Percentiles rank a stretch among this genome's conserved stretches.
These are phyloP conservation scores for Pseudozyma sp. DNA, from an alignment of 1,284 basidiomycete genomes.

Conservation along the genomic window DNA sequence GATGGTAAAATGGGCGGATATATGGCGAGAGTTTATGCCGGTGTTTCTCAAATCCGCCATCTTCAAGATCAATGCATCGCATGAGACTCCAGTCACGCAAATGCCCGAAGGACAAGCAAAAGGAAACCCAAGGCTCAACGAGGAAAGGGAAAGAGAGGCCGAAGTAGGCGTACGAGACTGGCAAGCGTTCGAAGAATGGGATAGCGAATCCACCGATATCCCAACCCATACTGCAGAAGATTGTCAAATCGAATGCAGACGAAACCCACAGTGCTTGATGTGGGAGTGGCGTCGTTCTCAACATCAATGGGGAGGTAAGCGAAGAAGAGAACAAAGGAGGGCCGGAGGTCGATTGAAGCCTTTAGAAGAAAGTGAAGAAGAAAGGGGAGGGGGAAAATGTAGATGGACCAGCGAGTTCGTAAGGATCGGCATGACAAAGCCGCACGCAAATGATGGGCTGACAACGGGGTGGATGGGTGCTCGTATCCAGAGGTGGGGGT, in stretches of 20 bases:
- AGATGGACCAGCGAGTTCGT: slow-evolving; percentile 29
- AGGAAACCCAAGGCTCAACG: not conserved
- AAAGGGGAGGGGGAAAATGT: slow-evolving; percentile 21
- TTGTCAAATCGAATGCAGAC: slow-evolving; percentile 21
- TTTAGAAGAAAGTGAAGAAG: not conserved
- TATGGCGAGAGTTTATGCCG: slow-evolving; percentile 45
- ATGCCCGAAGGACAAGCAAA: too few species aligned
- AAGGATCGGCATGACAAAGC: slow-evolving; percentile 32
- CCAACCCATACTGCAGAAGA: not conserved
- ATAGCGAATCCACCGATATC: slow-evolving; percentile 22
- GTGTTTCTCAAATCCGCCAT: slow-evolving; percentile 15
- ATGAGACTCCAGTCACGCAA: not conserved
- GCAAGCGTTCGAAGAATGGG: slow-evolving; percentile 43
- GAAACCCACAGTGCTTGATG: slow-evolving; percentile 15
- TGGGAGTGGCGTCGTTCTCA: slow-evolving; percentile 26
- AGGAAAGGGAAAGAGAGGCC: not conserved
- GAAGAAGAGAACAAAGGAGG: not conserved
- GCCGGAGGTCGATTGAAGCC: not conserved
- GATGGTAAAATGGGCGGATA: slow-evolving; percentile 21
- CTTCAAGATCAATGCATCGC: not conserved
- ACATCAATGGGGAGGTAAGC: not conserved
- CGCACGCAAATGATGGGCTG: not conserved
- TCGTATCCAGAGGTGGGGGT: slow-evolving; percentile 24
- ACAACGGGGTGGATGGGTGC: slow-evolving; percentile 40
- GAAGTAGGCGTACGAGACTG: slow-evolving; percentile 24